Percentiles rank a stretch among this genome's conserved stretches.
phyloP scores from a whole-genome alignment of 2,329 filamentous ascomycete species.

The Rasamsonia emersonii region DNA sequence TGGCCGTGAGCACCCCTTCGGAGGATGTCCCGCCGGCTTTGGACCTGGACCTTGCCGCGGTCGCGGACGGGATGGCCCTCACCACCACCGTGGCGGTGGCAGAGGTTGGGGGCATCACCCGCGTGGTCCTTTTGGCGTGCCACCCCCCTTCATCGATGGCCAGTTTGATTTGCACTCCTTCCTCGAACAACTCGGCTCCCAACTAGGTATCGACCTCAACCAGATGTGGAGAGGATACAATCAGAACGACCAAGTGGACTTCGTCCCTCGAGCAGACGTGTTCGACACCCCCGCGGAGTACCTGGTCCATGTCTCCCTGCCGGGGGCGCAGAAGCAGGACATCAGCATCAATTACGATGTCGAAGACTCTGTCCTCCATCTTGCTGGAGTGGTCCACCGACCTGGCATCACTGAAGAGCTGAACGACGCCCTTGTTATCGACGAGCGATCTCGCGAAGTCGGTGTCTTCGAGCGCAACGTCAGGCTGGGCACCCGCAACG shows the following conservation, averaged over 20 bases:
- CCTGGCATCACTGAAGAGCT: constrained; percentile 62
- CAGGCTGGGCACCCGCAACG: constrained; percentile 43
- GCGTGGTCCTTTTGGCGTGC: constrained; percentile 2
- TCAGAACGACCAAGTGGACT: constrained; percentile 21
- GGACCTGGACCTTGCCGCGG: not conserved
- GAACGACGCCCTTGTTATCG: constrained; percentile 52
- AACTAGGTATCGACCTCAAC: constrained; percentile 21
- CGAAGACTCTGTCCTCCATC: constrained; percentile 54
- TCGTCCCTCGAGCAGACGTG: constrained; percentile 47
- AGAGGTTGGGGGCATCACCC: not conserved
- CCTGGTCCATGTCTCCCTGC: constrained; percentile 63
- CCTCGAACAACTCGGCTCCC: constrained; percentile 19
- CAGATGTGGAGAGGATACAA: constrained; percentile 11
- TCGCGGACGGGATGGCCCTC: constrained; percentile 1
- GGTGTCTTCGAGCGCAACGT: constrained; percentile 68
- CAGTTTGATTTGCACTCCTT: constrained; percentile 9
- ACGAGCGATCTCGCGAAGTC: constrained; percentile 66
- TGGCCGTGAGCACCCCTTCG: not conserved
- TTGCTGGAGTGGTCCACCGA: constrained; percentile 66
- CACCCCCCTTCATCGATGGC: constrained; percentile 5
- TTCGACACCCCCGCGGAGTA: constrained; percentile 61
- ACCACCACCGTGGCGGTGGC: not conserved
- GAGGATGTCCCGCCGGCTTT: not conserved
- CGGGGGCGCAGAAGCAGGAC: constrained; percentile 72
- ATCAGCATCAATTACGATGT: constrained; percentile 68